Conservation (phyloP, 768 basidiomycete genomes). For the Termitomyces sp. region DNA sequence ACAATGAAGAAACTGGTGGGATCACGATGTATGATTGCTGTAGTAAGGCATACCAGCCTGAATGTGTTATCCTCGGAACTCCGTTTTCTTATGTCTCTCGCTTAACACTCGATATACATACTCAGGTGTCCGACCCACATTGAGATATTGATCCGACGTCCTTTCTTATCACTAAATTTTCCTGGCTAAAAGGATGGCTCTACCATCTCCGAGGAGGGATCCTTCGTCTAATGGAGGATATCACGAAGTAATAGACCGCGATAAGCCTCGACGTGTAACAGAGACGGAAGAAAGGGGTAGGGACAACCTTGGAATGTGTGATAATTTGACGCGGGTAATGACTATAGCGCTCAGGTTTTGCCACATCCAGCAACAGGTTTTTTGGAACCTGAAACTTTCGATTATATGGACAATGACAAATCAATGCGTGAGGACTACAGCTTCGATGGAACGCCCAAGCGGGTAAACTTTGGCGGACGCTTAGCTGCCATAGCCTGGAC, state of each 20-base stretch:
- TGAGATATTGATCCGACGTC: not conserved
- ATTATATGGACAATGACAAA: not conserved
- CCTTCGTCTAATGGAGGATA: not conserved
- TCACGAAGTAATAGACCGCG: no score
- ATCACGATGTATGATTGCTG: not conserved
- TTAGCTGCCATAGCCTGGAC: constrained; percentile 28
- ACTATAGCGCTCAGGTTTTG: not conserved
- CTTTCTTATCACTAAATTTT: not conserved
- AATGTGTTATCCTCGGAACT: not conserved
- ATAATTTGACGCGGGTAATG: not conserved
- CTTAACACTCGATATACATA: not conserved
- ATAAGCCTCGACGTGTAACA: no score
- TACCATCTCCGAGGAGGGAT: not conserved
- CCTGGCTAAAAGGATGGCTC: not conserved
- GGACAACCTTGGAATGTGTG: not conserved
- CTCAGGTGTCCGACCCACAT: not conserved
- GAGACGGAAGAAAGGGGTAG: no score
- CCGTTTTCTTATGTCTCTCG: not conserved
- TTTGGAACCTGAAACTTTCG: not conserved
- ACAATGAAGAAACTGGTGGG: not conserved
- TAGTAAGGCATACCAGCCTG: not conserved
- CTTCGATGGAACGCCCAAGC: constrained; percentile 19
- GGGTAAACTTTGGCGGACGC: constrained; percentile 24
- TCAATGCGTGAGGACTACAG: constrained; percentile 1
- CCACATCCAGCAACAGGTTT: not conserved